Base-by-base conservation (phyloP, 768 basidiomycete species). In the Polyporus arcularius region DNA sequence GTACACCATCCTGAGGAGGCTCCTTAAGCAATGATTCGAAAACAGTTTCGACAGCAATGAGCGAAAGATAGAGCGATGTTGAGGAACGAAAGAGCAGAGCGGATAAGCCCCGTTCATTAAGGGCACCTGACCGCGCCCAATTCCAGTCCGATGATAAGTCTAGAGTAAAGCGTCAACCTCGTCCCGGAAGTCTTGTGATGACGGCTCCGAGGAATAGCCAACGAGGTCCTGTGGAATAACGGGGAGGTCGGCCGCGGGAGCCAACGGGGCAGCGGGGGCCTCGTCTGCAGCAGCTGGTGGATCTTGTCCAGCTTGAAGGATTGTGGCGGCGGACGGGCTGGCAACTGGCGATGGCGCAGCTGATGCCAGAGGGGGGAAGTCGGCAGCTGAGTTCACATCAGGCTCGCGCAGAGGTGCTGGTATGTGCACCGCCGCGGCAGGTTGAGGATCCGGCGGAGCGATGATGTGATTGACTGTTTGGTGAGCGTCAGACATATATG, bases 401-500 rank as follows among this genome's bases (percentile, higher is more conserved):
- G 18, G 51, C 26, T 55, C 49, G 11, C 51, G 42, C 11, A 41
- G 9, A 14, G 48, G 61, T 11, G 26, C 50, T 11, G 50, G 51
- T 3, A 28, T 50, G n/a, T 52, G 63, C 0, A 47, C 57, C 3
- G 41, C 58, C 4, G 30, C 16, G 43, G 59, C 61, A 14, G 42
- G 38, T n/a, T 39, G 52, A 30, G 45, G 50, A 26, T 63, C 60
- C 18, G 62, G 60, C 6, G 66, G 53, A 9, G 63, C 62, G n/a
- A 75, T 71, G 53, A 75, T 63, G 42, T 75, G 74, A 50, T 75
- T 75, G 63, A 71, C 74, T 75, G 49, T 30, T n/a, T 8, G 28
- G 58, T 35, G 12, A 41, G 30, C 16, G 14, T 18, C 15, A 16
- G 31, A 38, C 2, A 6, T n/a, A 38, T 9, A 21, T 31, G 28